Evolutionary conservation across 345 rosid genomes (phyloP), one percentile per base, ranked within the genome.

Genomic region (Stellera chamaejasme): DNA sequence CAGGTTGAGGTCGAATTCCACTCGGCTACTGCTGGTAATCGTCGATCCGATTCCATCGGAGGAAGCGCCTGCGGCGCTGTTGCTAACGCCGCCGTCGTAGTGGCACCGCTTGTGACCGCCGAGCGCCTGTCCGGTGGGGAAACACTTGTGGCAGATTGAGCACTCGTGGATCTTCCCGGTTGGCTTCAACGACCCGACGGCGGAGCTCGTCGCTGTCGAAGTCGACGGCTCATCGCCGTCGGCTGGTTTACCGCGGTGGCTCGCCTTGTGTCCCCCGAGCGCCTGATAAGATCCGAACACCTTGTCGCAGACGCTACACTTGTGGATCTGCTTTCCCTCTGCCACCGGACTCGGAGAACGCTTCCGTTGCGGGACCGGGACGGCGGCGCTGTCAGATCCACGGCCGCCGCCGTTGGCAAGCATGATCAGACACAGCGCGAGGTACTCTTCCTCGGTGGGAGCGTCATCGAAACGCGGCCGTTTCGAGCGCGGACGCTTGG

Each of bases 91-190:
- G 39, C 87, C 87, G 45, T 84, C 91, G 60, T 82, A 82, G 80
- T 84, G 92, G 54, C 92, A 75, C 23, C 92, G 73, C 66, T 84
- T 84, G 75, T 84, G 92, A 2, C 92, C 92, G 10, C 92, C 92
- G 19, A 84, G 58, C n/a, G 92, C 92, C 73, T 84, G 92, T 7
- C 92, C 92, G 27, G 82, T 76, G 13, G 85, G 73, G 63, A 84
- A 84, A 45, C 68, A 54, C 76, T 74, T 84, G 72, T 82, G 82
- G 66, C 92, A 84, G 63, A 82, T 82, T 23, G 88, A 75, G 58
- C 92, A 84, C 77, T 77, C 79, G 70, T 84, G 92, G 10, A 72
- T 16, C 69, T 72, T 75, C 7, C 77, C 83, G 26, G 67, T 45
- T 10, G 61, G 57, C 44, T 44, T 59, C 50, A 48, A 43, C 23